A percentile compares a stretch with the other conserved stretches of the same genome.
These are phyloP conservation scores for Paecilomyces formosus DNA, from an alignment of 2,329 filamentous ascomycete species.

Conservation along the genomic window DNA sequence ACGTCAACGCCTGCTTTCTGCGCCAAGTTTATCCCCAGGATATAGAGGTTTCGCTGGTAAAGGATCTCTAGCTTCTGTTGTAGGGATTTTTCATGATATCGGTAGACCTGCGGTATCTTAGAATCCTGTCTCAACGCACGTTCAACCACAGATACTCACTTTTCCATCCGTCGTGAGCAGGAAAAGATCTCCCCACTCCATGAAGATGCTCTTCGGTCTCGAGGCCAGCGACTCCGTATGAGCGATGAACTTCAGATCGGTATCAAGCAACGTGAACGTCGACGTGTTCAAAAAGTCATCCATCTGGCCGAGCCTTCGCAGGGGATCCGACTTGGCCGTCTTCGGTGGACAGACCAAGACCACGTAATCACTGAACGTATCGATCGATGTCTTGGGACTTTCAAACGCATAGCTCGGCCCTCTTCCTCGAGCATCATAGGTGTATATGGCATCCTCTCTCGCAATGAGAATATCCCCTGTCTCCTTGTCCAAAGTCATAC, in stretches of 20 bases:
- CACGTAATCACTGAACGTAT: conserved; percentile 76
- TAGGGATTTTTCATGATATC: conserved; percentile 84
- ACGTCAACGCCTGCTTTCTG: conserved; percentile 77
- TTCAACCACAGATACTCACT: conserved; percentile 40
- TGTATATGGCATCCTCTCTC: conserved; percentile 90
- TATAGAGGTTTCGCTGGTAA: conserved; percentile 88
- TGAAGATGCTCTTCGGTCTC: conserved; percentile 70
- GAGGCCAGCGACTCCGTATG: conserved; percentile 81
- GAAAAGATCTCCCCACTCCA: conserved; percentile 86
- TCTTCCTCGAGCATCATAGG: conserved; percentile 76
- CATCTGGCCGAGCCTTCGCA: conserved; percentile 67
- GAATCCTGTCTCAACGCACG: not conserved
- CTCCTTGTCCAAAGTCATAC: conserved; percentile 78
- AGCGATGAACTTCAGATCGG: conserved; percentile 80
- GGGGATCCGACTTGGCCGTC: conserved; percentile 51
- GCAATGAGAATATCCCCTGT: conserved; percentile 86
- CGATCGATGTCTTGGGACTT: conserved; percentile 74
- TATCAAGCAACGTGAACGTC: conserved; percentile 85
- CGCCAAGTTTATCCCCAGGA: conserved; percentile 83
- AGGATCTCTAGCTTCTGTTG: conserved; percentile 88
- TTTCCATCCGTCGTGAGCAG: conserved; percentile 89
- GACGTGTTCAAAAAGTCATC: conserved; percentile 80
- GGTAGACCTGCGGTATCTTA: conserved; percentile 56
- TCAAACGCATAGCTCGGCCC: conserved; percentile 88
- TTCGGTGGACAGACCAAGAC: conserved; percentile 75